These are phyloP conservation scores for Cladosporium velox DNA, from an alignment of 2,329 filamentous ascomycete genomes.

Conservation along the genomic window DNA sequence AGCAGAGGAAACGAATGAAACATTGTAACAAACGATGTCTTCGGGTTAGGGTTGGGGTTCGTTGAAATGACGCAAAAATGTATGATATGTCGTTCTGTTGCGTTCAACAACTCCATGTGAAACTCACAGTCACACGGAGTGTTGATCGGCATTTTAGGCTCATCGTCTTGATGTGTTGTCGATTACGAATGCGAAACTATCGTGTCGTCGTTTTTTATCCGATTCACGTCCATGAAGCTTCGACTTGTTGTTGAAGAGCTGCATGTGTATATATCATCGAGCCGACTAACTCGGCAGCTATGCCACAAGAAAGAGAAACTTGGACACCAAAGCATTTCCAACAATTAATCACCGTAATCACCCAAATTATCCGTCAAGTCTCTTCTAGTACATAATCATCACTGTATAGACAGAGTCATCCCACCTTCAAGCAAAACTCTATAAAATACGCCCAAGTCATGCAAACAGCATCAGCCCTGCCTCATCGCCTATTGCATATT, in stretches of 20 bases:
- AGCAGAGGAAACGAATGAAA: slow-evolving; percentile 26
- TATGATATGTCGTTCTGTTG: not conserved
- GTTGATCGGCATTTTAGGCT: not conserved
- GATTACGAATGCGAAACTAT: not conserved
- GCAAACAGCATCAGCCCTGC: not conserved
- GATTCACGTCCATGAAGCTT: not conserved
- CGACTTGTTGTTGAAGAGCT: not conserved
- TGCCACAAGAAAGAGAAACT: not conserved
- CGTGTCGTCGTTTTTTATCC: not conserved
- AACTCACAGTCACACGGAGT: not conserved
- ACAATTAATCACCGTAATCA: not conserved
- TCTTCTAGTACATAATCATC: not conserved
- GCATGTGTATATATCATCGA: too few relatives aligned
- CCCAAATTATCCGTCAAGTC: not conserved
- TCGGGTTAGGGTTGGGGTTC: not conserved
- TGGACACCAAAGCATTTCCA: not conserved
- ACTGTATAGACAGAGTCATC: not conserved
- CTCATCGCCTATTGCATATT: not conserved
- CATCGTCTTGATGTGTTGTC: not conserved
- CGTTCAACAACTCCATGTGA: not conserved
- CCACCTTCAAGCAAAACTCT: not conserved
- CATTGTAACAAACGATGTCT: not conserved
- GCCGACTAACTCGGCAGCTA: not conserved
- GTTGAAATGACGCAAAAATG: not conserved
- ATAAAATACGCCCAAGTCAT: not conserved